Conservation (phyloP, 108 stramenopile genomes). For the Schizochytrium sp. region DNA sequence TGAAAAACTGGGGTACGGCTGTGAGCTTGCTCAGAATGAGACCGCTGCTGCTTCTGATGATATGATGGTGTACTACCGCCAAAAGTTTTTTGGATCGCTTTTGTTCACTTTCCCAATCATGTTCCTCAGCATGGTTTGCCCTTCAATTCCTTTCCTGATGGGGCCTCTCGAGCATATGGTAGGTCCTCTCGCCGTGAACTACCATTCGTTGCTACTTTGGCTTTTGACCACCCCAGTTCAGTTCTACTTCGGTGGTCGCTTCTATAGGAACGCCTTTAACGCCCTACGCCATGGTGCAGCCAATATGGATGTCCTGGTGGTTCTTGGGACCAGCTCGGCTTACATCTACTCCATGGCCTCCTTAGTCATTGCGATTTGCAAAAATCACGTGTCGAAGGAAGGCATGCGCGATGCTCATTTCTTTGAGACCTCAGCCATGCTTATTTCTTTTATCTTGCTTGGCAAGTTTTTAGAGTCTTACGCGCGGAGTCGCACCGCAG, state of each 20-base stretch:
- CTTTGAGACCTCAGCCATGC: conserved; percentile 95
- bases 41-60: not conserved
- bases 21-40: conserved; percentile 47
- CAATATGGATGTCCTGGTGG: conserved; percentile 96
- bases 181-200: conserved; percentile 55
- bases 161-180: not conserved
- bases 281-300: conserved; percentile 73
- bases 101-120: conserved; percentile 57
- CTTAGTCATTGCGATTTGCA: not conserved
- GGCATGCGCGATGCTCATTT: conserved; percentile 73
- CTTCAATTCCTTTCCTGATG: not conserved
- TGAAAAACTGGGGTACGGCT: not conserved
- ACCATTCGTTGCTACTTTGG: conserved; percentile 76
- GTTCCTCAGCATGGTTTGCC: conserved; percentile 57
- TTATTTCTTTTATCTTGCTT: conserved; percentile 93
- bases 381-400: conserved; percentile 21
- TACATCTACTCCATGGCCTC: conserved; percentile 82
- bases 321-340: conserved; percentile 88
- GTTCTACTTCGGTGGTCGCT: conserved; percentile 85
- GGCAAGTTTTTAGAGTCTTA: conserved; percentile 90
- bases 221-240: conserved; percentile 86
- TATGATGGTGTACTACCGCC: not conserved
- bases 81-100: conserved; percentile 54
- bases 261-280: conserved; percentile 84
- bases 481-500: conserved; percentile 88